Evolutionary conservation across 2,329 filamentous ascomycete genomes (phyloP).

Genomic region (Hymenotorrendiella dingleyae): DNA sequence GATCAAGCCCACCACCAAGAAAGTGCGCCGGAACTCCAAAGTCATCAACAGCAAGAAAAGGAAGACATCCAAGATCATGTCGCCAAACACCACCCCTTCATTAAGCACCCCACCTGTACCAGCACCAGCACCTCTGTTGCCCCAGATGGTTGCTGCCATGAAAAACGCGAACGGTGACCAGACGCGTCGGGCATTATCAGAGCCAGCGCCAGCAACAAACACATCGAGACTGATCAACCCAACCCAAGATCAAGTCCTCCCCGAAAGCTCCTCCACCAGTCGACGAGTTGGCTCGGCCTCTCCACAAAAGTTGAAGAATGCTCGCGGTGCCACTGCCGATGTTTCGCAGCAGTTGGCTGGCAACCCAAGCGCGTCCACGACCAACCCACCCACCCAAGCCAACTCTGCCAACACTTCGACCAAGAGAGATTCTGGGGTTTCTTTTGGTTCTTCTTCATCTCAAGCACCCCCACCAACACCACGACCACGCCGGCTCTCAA

Average conservation of each 20-base stretch:
- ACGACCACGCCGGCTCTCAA: constrained; percentile 4
- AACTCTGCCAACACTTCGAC: constrained; percentile 3
- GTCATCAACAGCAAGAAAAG: constrained; percentile 13
- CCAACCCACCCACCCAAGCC: no score
- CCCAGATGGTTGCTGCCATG: no score
- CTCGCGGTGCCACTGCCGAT: no score
- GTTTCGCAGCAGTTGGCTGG: neutral
- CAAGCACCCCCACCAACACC: constrained; percentile 7
- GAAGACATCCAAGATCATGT: neutral
- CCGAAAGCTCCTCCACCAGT: no score
- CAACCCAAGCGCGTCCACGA: no score
- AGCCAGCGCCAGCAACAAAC: constrained; percentile 2
- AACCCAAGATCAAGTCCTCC: no score
- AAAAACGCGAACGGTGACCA: neutral
- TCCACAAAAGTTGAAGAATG: no score
- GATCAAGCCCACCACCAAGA: constrained; percentile 3
- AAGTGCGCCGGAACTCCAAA: constrained; percentile 17
- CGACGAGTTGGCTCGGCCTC: no score
- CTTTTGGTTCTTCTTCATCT: constrained; percentile 2
- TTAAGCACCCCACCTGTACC: neutral
- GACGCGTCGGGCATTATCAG: neutral
- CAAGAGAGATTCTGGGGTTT: neutral
- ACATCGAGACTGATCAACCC: constrained; percentile 4
- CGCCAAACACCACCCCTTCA: neutral
- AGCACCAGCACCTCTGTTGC: no score